These are phyloP conservation scores for Serendipita indica DNA, from an alignment of 768 basidiomycete species.

Conservation along the genomic window DNA sequence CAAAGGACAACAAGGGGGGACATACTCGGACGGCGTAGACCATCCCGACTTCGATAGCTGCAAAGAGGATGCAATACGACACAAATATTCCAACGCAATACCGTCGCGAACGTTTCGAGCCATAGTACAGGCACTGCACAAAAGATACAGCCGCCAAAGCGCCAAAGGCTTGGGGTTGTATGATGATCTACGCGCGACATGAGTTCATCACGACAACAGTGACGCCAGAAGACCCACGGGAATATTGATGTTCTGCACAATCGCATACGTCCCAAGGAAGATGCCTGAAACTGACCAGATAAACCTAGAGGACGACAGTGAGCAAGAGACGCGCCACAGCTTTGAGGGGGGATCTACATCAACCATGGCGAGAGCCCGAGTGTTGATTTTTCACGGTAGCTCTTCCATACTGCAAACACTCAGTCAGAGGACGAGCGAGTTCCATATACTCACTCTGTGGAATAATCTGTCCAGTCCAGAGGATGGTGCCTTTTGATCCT, in stretches of 20 bases:
- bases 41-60: constrained; percentile 43
- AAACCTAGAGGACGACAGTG: constrained; percentile 21
- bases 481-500: constrained; percentile 36
- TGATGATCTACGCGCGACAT: not conserved
- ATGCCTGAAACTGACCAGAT: constrained; percentile 46
- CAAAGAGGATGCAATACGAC: constrained; percentile 32
- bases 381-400: constrained; percentile 48
- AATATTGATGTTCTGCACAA: constrained; percentile 51
- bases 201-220: not conserved
- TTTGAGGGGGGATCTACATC: constrained; percentile 30
- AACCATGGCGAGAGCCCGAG: constrained; percentile 54
- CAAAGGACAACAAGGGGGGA: constrained; percentile 10
- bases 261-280: constrained; percentile 53
- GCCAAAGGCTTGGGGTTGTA: constrained; percentile 24
- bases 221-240: constrained; percentile 51
- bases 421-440: constrained; percentile 25
- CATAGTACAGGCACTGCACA: constrained; percentile 54
- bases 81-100: constrained; percentile 14
- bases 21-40: constrained; percentile 42
- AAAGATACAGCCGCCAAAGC: constrained; percentile 21
- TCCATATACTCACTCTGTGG: constrained; percentile 10
- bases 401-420: constrained; percentile 62
- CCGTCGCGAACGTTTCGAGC: constrained; percentile 25
- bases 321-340: not conserved
- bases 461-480: constrained; percentile 42